Evolutionary conservation across 306 rosid genomes (phyloP).

Genomic region (Begonia fuchsioides): DNA sequence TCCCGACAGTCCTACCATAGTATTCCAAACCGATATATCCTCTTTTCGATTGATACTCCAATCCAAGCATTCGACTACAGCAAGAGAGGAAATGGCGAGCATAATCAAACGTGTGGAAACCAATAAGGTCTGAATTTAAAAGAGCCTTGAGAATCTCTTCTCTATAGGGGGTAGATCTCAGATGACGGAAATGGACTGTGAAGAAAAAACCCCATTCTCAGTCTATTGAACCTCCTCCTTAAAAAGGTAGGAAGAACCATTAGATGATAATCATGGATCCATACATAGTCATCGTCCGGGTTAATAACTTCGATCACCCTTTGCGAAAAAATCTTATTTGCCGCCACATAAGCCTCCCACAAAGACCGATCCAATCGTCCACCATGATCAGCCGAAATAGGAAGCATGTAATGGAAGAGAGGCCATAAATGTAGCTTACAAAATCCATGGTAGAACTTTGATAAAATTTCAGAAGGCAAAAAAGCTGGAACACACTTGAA

Average conservation of each 20-base stretch:
- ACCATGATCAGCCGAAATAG: conserved; percentile 40
- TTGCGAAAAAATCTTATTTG: conserved; percentile 49
- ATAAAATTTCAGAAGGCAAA: conserved; percentile 31
- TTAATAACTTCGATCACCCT: conserved; percentile 55
- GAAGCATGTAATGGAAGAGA: conserved; percentile 59
- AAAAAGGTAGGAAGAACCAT: conserved; percentile 55
- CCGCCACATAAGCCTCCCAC: conserved; percentile 66
- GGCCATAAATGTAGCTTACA: conserved; percentile 69
- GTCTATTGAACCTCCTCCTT: conserved; percentile 49
- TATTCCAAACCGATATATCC: conserved; percentile 64
- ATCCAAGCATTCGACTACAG: conserved; percentile 57
- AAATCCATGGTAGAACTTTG: conserved; percentile 49
- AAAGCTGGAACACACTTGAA: conserved; percentile 59
- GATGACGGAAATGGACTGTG: conserved; percentile 61
- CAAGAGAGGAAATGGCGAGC: conserved; percentile 67
- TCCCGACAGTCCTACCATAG: conserved; percentile 50
- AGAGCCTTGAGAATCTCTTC: conserved; percentile 59
- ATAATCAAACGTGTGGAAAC: conserved; percentile 60
- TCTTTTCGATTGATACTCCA: conserved; percentile 56
- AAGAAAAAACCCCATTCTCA: conserved; percentile 56
- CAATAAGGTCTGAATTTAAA: conserved; percentile 49
- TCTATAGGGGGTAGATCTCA: conserved; percentile 51
- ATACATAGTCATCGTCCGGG: conserved; percentile 55
- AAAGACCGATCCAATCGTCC: conserved; percentile 49
- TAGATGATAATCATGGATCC: conserved; percentile 64